Evolutionary conservation across 179 eudicot species (phyloP), one percentile per base, ranked within the genome.

Genomic region (Beta lomatogona): DNA sequence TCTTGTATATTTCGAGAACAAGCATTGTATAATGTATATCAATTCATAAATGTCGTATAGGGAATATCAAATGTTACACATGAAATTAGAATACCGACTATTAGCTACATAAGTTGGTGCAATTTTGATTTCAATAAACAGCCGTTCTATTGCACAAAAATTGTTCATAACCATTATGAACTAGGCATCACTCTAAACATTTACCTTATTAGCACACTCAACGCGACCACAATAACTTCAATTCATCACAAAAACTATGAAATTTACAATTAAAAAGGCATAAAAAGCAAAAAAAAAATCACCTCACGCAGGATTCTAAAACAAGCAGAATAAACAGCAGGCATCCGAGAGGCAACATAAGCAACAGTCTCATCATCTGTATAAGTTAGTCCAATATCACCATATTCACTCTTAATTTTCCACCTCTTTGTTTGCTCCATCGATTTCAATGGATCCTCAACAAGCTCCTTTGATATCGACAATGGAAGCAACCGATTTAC

Each of bases 321-420:
- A 82, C 93, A 88, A 59, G 97, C 98, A 45, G 97, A 89, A 82
- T 89, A 92, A 74, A 92, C 93, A 8, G 97, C 90, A 6, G 97
- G 98, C 98, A 92, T 92, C 13, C 97, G 88, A 59, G 94, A 81
- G n/a, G 98, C 98, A 15, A 93, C 91, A 82, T 93, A 92, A 48
- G 98, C 98, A 28, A 73, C 79, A 9, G 91, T 82, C 68, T 93
- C 89, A 69, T 93, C 91, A 60, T 94, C 94, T 8, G 84, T 85
- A 84, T 92, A 94, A 70, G 84, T 87, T 55, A 94, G 81, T 4
- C 98, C 98, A 25, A 82, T 84, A 72, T 92, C 98, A n/a, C 98
- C 98, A 75, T 92, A 93, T 5, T 83, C 73, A 82, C 89, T 89
- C 84, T 83, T 90, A 14, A 92, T 83, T 82, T 94, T 95, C 98